Evolutionary conservation across 352 stramenopile species (phyloP).

Genomic region (Globisporangium nagaii): DNA sequence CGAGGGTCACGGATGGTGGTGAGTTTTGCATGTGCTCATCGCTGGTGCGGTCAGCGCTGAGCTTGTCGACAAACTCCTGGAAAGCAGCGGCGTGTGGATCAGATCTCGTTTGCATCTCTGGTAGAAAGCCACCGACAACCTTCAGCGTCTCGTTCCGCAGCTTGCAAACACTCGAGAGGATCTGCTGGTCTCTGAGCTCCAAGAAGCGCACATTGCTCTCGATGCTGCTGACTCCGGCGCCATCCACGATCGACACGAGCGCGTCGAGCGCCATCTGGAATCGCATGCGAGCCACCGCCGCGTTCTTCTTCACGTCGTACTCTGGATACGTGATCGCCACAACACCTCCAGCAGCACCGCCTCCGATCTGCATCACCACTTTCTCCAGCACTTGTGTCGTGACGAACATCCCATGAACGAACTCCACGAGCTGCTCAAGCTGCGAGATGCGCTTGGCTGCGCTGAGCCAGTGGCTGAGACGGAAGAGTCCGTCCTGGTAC

Average conservation of each 20-base stretch:
- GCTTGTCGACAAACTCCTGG: not conserved
- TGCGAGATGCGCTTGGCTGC: constrained; percentile 16
- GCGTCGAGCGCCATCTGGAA: constrained; percentile 25
- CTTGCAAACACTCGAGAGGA: constrained; percentile 9
- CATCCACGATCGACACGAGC: not conserved
- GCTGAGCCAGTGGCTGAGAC: constrained; percentile 38
- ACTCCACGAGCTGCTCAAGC: constrained; percentile 21
- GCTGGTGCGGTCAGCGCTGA: not conserved
- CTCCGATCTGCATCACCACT: not conserved
- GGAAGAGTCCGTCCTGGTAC: constrained; percentile 40
- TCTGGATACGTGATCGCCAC: constrained; percentile 33
- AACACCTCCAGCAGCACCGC: not conserved
- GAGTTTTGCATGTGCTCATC: not conserved
- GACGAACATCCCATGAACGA: constrained; percentile 25
- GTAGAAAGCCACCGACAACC: constrained; percentile 13
- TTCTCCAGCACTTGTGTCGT: constrained; percentile 14
- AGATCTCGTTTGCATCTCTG: constrained; percentile 17
- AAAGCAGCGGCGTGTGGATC: constrained; percentile 16
- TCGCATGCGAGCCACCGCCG: constrained; percentile 36
- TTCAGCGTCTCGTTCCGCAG: constrained; percentile 4
- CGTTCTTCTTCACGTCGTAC: constrained; percentile 50
- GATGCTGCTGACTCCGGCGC: not conserved
- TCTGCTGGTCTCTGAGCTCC: constrained; percentile 10
- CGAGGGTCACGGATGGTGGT: not conserved
- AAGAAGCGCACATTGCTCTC: not conserved